Percentiles rank a stretch among this genome's conserved stretches.
phyloP scores from a whole-genome alignment of 1,284 basidiomycete species.

The Athelia sp. region DNA sequence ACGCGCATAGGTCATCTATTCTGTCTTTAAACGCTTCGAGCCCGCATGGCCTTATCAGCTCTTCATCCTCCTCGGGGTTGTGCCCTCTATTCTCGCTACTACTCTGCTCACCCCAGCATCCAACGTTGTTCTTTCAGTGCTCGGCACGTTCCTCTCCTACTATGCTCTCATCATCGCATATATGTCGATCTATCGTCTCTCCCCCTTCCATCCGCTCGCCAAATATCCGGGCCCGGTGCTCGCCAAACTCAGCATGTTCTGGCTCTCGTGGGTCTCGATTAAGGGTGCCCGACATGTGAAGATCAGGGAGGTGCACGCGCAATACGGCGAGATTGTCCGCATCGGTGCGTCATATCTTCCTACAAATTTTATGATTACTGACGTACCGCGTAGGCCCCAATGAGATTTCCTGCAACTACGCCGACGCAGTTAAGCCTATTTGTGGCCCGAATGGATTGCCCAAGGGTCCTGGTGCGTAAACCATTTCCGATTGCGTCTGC shows the following conservation, averaged over 20 bases:
- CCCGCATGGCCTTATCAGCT: not conserved
- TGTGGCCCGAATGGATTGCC: conserved; percentile 30
- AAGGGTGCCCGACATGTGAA: conserved; percentile 16
- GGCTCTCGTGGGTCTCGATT: conserved; percentile 9
- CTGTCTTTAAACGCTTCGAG: not conserved
- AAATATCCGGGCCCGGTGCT: conserved; percentile 17
- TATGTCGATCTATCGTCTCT: conserved; percentile 17
- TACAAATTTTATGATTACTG: not conserved
- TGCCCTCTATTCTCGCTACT: not conserved
- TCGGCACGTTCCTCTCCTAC: not conserved
- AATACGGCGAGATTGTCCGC: conserved; percentile 19
- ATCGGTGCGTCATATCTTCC: conserved; percentile 12
- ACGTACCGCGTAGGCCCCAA: conserved; percentile 28
- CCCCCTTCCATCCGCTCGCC: conserved; percentile 20
- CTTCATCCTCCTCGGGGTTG: not conserved
- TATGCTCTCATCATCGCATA: not conserved
- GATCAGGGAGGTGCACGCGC: conserved; percentile 14
- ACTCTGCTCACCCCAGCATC: not conserved
- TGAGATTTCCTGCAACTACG: conserved; percentile 29
- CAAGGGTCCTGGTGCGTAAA: conserved; percentile 30
- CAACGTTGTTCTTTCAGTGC: not conserved
- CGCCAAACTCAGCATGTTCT: conserved; percentile 17
- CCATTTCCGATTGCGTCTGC: not conserved
- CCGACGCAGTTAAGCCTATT: conserved; percentile 20
- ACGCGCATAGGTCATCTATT: not conserved